phyloP scores from a whole-genome alignment of 1,284 basidiomycete species.

The Testicularia cyperi region DNA sequence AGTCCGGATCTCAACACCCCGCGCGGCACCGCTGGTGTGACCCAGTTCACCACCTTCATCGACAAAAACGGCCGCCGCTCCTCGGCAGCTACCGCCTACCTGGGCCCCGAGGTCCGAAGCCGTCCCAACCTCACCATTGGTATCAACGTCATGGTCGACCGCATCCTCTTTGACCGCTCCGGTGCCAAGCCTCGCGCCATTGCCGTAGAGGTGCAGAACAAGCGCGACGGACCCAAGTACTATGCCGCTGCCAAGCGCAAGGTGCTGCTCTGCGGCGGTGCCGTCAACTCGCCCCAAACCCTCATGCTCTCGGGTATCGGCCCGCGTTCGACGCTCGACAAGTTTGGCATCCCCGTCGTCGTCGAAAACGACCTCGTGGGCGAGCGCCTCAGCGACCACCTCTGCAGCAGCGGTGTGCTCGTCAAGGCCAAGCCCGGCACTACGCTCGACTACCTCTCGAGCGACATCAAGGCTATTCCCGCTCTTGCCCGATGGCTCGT shows the following conservation, averaged over 20 bases:
- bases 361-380: conserved; percentile 42
- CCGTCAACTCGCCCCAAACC: conserved; percentile 64
- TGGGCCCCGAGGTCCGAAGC: conserved; percentile 31
- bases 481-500: conserved; percentile 32
- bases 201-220: conserved; percentile 42
- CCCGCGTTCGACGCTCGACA: conserved; percentile 22
- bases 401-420: conserved; percentile 32
- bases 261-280: conserved; percentile 64
- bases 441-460: conserved; percentile 36
- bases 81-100: conserved; percentile 47
- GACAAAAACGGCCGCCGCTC: conserved; percentile 38
- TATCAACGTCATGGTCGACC: conserved; percentile 37
- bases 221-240: conserved; percentile 24
- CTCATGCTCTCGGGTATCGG: conserved; percentile 73
- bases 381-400: conserved; percentile 48
- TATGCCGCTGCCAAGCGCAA: conserved; percentile 53
- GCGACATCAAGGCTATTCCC: conserved; percentile 21
- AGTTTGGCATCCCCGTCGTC: conserved; percentile 31
- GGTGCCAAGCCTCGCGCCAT: conserved; percentile 36
- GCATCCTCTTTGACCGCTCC: conserved; percentile 39
- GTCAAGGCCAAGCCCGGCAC: conserved; percentile 17
- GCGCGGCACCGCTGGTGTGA: conserved; percentile 33
- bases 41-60: conserved; percentile 47
- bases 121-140: conserved; percentile 45
- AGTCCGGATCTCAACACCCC: conserved; percentile 42